Conservation (phyloP, 2,329 filamentous ascomycete species). For the Elsinoe fawcettii region DNA sequence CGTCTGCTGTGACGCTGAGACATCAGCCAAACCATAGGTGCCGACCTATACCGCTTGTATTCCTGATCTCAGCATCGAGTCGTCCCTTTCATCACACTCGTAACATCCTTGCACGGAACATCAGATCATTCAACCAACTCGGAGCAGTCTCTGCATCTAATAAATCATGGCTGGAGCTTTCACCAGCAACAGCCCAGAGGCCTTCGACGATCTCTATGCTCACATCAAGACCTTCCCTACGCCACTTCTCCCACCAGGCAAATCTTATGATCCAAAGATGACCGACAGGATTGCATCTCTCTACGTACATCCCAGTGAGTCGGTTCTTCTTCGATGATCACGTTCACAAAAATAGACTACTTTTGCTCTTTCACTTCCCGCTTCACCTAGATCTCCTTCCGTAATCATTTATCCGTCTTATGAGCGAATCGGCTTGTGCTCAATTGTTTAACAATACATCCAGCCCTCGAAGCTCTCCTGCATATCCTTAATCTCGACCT, state of each 20-base stretch:
- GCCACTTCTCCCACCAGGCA: conserved; percentile 24
- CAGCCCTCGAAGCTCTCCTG: conserved; percentile 41
- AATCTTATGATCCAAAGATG: conserved; percentile 22
- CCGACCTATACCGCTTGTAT: not conserved
- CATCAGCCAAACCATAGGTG: not conserved
- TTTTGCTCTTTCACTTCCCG: too few species aligned
- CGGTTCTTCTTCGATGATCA: not conserved
- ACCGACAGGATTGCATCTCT: conserved; percentile 27
- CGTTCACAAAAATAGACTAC: too few species aligned
- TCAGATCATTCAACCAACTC: too few species aligned
- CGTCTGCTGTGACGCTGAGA: conserved; percentile 12
- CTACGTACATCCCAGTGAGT: conserved; percentile 28
- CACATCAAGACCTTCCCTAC: conserved; percentile 26
- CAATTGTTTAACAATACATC: conserved; percentile 33
- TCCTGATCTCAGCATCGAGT: not conserved
- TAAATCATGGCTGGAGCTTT: not conserved
- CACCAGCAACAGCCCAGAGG: conserved; percentile 13
- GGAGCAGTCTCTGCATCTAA: not conserved
- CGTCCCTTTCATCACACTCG: not conserved
- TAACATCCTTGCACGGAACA: not conserved
- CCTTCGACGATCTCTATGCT: conserved; percentile 27
- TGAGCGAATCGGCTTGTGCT: too few species aligned
- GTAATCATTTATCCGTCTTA: too few species aligned
- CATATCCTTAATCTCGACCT: conserved; percentile 47
- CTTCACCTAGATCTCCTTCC: too few species aligned